Percentiles rank a stretch among this genome's conserved stretches.
These are phyloP conservation scores for Penicillium brasilianum DNA, from an alignment of 2,329 filamentous ascomycete species.

Conservation along the genomic window DNA sequence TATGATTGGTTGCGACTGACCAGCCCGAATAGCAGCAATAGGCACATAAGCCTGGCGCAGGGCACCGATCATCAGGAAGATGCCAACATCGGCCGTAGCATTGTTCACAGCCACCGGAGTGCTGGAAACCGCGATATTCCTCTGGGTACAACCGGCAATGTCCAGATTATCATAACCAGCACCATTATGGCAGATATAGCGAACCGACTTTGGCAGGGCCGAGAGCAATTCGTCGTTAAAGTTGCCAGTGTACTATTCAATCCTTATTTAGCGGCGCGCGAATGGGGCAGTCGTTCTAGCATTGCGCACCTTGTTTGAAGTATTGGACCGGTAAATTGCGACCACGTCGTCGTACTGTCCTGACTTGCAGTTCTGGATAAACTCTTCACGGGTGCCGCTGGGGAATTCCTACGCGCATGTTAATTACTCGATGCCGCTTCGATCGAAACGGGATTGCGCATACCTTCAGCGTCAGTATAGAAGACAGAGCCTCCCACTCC, in stretches of 20 bases:
- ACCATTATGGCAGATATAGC: constrained; percentile 60
- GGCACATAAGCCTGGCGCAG: constrained; percentile 52
- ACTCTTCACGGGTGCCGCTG: constrained; percentile 59
- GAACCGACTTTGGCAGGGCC: constrained; percentile 51
- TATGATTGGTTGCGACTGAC: constrained; percentile 30
- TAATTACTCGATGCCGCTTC: not conserved
- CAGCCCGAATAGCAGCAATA: constrained; percentile 47
- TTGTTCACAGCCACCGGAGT: constrained; percentile 54
- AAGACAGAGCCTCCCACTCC: constrained; percentile 51
- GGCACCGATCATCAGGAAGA: constrained; percentile 55
- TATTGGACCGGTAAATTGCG: constrained; percentile 64
- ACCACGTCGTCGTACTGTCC: constrained; percentile 61
- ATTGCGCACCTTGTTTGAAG: constrained; percentile 53
- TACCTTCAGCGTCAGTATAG: constrained; percentile 50
- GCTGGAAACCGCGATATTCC: constrained; percentile 49
- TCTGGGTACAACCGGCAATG: constrained; percentile 57
- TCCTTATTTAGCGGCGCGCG: not conserved
- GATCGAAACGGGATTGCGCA: not conserved
- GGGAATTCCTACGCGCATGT: constrained; percentile 55
- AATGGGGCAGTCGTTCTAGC: not conserved
- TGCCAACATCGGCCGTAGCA: constrained; percentile 54
- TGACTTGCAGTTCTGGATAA: constrained; percentile 59
- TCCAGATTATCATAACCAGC: constrained; percentile 68
- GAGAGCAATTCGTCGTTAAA: constrained; percentile 56
- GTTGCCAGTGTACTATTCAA: constrained; percentile 47